Evolutionary conservation across 345 rosid species (phyloP).

Genomic region (Arabis hirsuta): DNA sequence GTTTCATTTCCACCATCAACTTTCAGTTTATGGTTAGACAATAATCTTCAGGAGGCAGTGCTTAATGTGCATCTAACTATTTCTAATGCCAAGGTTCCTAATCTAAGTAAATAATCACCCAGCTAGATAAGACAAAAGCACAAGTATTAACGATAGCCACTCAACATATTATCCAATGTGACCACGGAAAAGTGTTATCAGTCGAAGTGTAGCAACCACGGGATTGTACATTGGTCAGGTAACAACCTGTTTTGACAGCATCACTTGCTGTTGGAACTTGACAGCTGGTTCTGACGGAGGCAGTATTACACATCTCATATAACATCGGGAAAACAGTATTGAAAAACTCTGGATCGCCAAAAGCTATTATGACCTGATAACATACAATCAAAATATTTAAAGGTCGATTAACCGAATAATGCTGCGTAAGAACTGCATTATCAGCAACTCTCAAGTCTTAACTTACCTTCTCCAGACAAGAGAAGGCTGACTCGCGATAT

Average conservation of each 20-base stretch:
- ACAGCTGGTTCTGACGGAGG: slow-evolving; percentile 48
- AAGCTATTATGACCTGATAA: slow-evolving; percentile 79
- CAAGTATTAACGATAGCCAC: neutral
- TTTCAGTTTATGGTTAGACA: neutral
- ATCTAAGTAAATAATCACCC: slow-evolving; percentile 22
- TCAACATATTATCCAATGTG: slow-evolving; percentile 19
- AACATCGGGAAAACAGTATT: slow-evolving; percentile 67
- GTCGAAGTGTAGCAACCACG: neutral
- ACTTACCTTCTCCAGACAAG: slow-evolving; percentile 74
- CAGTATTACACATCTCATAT: slow-evolving; percentile 67
- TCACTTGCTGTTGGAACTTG: slow-evolving; percentile 53
- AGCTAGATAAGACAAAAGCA: neutral
- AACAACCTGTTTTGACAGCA: slow-evolving; percentile 66
- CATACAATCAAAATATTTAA: slow-evolving; percentile 24
- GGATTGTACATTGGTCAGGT: slow-evolving; percentile 9
- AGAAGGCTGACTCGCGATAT: slow-evolving; percentile 83
- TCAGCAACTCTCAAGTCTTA: slow-evolving; percentile 12
- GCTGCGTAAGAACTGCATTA: neutral
- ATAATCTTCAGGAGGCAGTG: slow-evolving; percentile 8
- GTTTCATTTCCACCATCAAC: slow-evolving; percentile 20
- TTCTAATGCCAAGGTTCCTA: slow-evolving; percentile 16
- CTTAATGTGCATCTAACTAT: neutral
- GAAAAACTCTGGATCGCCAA: slow-evolving; percentile 75
- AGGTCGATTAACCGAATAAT: slow-evolving; percentile 5
- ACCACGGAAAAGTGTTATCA: neutral